Conservation (phyloP, 345 rosid genomes). For the Camelina hispida region DNA sequence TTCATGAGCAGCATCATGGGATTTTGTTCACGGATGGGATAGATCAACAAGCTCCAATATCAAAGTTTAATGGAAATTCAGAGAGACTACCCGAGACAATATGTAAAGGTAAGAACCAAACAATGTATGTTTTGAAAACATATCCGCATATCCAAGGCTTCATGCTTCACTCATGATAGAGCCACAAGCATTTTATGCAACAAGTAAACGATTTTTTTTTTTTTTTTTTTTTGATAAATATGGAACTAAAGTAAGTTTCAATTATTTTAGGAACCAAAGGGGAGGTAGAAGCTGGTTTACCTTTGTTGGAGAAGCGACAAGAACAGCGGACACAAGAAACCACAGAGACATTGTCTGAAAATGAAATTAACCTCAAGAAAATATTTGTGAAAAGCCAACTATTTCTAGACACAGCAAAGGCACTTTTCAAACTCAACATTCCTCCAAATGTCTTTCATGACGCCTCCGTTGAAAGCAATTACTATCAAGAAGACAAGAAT, state of each 20-base stretch:
- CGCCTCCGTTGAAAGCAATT: slow-evolving; percentile 27
- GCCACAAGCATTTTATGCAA: slow-evolving; percentile 26
- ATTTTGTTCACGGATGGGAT: slow-evolving; percentile 29
- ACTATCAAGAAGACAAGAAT: slow-evolving; percentile 56
- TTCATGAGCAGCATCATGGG: slow-evolving; percentile 46
- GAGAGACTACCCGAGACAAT: slow-evolving; percentile 11
- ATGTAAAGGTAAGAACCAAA: slow-evolving; percentile 21
- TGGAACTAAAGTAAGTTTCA: slow-evolving; percentile 35
- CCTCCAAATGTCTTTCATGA: slow-evolving; percentile 49
- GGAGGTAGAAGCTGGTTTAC: slow-evolving; percentile 23
- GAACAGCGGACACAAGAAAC: slow-evolving; percentile 31
- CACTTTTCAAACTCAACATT: slow-evolving; percentile 76
- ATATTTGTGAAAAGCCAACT: slow-evolving; percentile 64
- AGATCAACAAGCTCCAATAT: slow-evolving; percentile 42
- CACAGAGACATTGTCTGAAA: slow-evolving; percentile 58
- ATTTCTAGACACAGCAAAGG: slow-evolving; percentile 76
- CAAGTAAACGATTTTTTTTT: slow-evolving; percentile 11
- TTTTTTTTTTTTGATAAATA: neutral
- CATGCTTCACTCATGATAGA: slow-evolving; percentile 11
- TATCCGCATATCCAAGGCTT: neutral
- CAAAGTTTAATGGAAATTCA: slow-evolving; percentile 9
- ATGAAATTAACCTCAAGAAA: slow-evolving; percentile 66
- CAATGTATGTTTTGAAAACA: no score
- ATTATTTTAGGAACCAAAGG: slow-evolving; percentile 50
- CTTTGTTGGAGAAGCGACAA: slow-evolving; percentile 33